Evolutionary conservation across 306 rosid genomes (phyloP).

Genomic region (Biancaea sappan): DNA sequence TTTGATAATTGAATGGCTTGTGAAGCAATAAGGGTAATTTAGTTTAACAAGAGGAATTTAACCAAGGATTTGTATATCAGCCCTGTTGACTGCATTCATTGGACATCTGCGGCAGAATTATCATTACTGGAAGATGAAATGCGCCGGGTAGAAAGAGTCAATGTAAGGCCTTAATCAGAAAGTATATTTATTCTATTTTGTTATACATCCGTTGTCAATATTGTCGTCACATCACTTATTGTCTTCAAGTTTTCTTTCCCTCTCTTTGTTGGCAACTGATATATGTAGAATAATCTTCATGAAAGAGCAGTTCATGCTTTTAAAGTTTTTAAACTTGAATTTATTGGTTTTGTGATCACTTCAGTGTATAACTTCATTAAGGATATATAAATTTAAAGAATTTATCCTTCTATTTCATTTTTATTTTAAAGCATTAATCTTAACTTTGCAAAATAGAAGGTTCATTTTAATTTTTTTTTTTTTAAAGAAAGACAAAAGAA

Average conservation of each 20-base stretch:
- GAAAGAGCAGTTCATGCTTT: not conserved
- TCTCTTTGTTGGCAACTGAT: conserved; percentile 28
- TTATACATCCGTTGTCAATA: conserved; percentile 12
- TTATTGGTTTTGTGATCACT: conserved; percentile 3
- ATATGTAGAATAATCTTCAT: conserved; percentile 8
- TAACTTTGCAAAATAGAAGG: not conserved
- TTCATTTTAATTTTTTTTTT: not conserved
- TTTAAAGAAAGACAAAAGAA: not conserved
- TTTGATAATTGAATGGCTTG: not conserved
- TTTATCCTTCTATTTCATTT: not conserved
- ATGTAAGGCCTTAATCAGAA: conserved; percentile 54
- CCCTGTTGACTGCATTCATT: conserved; percentile 98
- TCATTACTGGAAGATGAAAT: conserved; percentile 96
- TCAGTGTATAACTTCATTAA: not conserved
- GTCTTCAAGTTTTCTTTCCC: conserved; percentile 2
- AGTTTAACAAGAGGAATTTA: conserved; percentile 17
- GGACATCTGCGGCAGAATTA: conserved; percentile 96
- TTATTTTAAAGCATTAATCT: not conserved
- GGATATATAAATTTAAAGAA: not conserved
- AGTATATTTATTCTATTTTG: conserved; percentile 16
- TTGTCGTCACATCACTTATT: conserved; percentile 12
- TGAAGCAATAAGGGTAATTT: conserved; percentile 15
- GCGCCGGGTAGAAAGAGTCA: conserved; percentile 96
- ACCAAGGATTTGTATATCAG: conserved; percentile 49
- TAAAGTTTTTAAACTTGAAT: not conserved